Conservation (phyloP, 495 filamentous ascomycete genomes). For the Penicillium egyptiacum region DNA sequence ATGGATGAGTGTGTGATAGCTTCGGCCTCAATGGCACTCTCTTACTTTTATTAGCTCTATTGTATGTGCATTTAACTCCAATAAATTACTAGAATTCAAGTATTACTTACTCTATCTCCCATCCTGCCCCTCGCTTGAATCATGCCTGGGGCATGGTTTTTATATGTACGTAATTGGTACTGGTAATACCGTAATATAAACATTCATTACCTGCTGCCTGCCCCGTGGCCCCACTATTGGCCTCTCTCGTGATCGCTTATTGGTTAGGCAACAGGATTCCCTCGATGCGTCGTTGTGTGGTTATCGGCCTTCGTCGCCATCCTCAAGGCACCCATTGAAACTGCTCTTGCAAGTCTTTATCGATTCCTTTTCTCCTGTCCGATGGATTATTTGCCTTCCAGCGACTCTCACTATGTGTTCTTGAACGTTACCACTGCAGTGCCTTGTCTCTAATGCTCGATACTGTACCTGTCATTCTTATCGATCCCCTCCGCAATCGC, state of each 20-base stretch:
- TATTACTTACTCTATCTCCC: background rate
- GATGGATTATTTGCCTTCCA: constrained; percentile 13
- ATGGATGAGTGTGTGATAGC: constrained; percentile 5
- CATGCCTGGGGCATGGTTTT: background rate
- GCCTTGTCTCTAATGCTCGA: constrained; percentile 9
- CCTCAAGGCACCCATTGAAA: constrained; percentile 28
- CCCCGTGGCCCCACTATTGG: constrained; percentile 34
- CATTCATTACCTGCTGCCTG: constrained; percentile 29
- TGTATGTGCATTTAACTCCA: constrained; percentile 2
- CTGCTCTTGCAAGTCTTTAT: constrained; percentile 9
- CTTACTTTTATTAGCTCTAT: background rate
- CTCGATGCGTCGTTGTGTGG: constrained; percentile 28
- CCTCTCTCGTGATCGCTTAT: constrained; percentile 27
- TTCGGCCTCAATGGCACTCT: constrained; percentile 1
- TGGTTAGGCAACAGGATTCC: constrained; percentile 56
- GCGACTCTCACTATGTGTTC: constrained; percentile 21
- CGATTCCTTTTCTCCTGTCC: constrained; percentile 3
- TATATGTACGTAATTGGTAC: background rate
- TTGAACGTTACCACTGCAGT: constrained; percentile 10
- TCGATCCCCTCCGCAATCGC: constrained; percentile 29
- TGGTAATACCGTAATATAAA: constrained; percentile 2
- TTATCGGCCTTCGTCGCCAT: constrained; percentile 28
- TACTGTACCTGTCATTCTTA: constrained; percentile 21
- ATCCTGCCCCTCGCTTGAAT: background rate
- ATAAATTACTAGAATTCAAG: background rate